Conservation (phyloP, 2,329 filamentous ascomycete species). For the Alternaria postmessia region DNA sequence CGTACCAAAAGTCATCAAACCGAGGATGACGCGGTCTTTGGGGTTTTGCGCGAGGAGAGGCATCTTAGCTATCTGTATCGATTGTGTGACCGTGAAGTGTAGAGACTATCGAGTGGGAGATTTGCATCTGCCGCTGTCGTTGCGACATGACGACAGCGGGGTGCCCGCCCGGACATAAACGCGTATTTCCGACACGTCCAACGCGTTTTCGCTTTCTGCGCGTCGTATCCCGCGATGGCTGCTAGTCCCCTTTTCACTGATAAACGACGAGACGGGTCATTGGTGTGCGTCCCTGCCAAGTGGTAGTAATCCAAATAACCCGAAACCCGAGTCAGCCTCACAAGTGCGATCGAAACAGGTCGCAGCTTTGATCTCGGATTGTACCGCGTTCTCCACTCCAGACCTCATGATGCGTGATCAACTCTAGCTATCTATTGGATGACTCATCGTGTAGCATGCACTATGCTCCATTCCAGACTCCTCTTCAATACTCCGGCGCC, state of each 20-base stretch:
- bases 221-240: not conserved
- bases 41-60: constrained; percentile 48
- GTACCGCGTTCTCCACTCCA: not conserved
- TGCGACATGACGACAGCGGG: constrained; percentile 25
- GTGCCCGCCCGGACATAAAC: constrained; percentile 19
- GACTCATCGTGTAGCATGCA: not conserved
- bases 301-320: not conserved
- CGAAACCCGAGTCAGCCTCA: not conserved
- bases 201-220: not conserved
- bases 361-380: not conserved
- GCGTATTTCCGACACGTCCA: not conserved
- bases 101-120: not conserved
- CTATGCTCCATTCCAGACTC: not conserved
- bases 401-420: not conserved
- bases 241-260: not conserved
- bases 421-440: not conserved
- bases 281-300: not conserved
- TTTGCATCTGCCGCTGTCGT: not conserved
- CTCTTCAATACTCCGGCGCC: constrained; percentile 14
- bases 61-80: constrained; percentile 22
- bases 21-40: constrained; percentile 78
- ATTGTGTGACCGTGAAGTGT: not conserved
- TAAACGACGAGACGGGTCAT: not conserved
- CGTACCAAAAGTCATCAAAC: constrained; percentile 80
- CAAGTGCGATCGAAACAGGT: not conserved